Evolutionary conservation across 1,284 basidiomycete genomes (phyloP).

Genomic region (Puccinia brachypodii): DNA sequence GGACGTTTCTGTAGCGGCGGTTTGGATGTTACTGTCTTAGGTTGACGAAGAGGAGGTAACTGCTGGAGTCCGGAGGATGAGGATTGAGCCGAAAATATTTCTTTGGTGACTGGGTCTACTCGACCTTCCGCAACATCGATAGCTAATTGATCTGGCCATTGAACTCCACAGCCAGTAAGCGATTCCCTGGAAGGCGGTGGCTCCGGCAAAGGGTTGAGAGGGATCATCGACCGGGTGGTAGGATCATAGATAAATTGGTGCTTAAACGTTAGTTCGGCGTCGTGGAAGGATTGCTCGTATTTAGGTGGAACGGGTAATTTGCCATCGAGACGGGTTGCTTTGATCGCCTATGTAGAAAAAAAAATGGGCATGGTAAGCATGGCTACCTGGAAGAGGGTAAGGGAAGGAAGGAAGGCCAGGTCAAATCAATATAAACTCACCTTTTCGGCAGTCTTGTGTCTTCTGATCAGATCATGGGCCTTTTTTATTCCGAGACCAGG

Average conservation of each 20-base stretch:
- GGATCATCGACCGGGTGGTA: slow-evolving; percentile 65
- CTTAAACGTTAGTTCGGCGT: slow-evolving; percentile 67
- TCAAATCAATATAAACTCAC: slow-evolving; percentile 58
- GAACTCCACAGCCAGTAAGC: slow-evolving; percentile 22
- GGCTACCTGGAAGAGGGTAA: background rate
- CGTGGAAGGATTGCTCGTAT: slow-evolving; percentile 60
- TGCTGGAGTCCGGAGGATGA: background rate
- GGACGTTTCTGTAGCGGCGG: slow-evolving; percentile 10
- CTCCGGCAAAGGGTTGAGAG: slow-evolving; percentile 66
- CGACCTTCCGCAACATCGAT: slow-evolving; percentile 40
- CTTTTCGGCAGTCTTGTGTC: slow-evolving; percentile 82
- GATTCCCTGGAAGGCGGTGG: slow-evolving; percentile 10
- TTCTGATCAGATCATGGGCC: slow-evolving; percentile 77
- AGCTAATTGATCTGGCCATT: slow-evolving; percentile 32
- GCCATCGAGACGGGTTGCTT: slow-evolving; percentile 76
- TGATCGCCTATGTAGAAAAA: slow-evolving; percentile 61
- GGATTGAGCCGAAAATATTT: background rate
- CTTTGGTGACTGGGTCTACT: slow-evolving; percentile 26
- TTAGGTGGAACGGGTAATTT: slow-evolving; percentile 74
- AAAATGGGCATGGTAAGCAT: background rate
- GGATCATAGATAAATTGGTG: slow-evolving; percentile 94
- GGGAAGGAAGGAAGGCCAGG: background rate
- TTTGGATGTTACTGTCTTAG: background rate
- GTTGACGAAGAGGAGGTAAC: background rate
- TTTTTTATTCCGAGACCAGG: slow-evolving; percentile 68